Base-by-base conservation (phyloP, 441 rosid species). In the Gossypium trilobum region DNA sequence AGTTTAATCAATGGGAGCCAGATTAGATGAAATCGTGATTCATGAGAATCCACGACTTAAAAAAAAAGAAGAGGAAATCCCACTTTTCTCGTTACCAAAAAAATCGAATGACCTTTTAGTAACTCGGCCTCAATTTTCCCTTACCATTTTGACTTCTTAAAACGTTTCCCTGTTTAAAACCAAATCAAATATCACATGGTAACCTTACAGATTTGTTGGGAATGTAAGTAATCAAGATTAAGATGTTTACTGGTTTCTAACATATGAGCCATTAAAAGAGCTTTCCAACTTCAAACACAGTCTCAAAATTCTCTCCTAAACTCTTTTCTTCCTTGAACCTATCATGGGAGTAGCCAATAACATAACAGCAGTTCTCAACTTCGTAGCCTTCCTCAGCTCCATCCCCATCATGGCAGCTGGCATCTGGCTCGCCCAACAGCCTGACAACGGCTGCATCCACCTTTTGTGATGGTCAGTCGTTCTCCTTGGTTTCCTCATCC, bases 391-490 rank as follows among this genome's bases (percentile, higher is more conserved):
- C 50, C 87, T 93, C 19, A 87, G 96, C 78, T 93, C 98, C 6
- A 83, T 91, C 79, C 96, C 96, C 9, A 88, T 93, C 61, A 91
- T 92, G 56, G 85, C 92, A 73, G 72, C 93, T 46, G 98, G 98
- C 9, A 85, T 88, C 75, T 89, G 97, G 98, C 86, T 90, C 0
- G 92, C 95, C 36, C 86, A 93, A 63, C 85, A 89, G 17, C 87
- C 92, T 0, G 97, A 91, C 82, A 87, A 86, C 79, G 83, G 81
- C 69, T 89, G 89, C 77, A 79, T 85, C 78, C 85, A 80, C 77
- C 78, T 84, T 74, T 67, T 87, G 68, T 86, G 89, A 10, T 87
- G 93, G 93, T 91, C 91, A 4, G 81, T 88, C 48, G 85, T 85
- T 33, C 52, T 83, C 63, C 89, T 89, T 68, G 93, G 91, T n/a